Conservation (phyloP, 2,329 filamentous ascomycete genomes). For the Penicillium sp. region DNA sequence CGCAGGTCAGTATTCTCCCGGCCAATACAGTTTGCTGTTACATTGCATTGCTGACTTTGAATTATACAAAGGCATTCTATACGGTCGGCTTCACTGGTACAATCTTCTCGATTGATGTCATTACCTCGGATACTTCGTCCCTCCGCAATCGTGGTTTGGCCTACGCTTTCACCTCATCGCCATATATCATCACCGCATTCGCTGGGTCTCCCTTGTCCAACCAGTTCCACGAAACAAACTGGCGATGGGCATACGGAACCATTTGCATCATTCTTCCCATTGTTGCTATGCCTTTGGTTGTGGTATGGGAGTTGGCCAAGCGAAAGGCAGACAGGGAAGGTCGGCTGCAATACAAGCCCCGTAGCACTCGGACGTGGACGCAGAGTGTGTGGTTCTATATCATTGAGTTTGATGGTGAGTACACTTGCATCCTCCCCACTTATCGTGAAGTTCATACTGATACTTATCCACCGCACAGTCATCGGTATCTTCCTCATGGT, state of each 20-base stretch:
- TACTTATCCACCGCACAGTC: conserved; percentile 32
- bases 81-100: conserved; percentile 52
- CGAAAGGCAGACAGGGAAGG: conserved; percentile 59
- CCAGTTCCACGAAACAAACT: conserved; percentile 55
- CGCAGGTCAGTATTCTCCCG: conserved; percentile 47
- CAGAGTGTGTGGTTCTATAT: conserved; percentile 55
- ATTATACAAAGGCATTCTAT: conserved; percentile 34
- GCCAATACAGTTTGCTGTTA: too few relatives aligned
- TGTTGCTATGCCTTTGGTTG: conserved; percentile 57
- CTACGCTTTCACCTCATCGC: conserved; percentile 60
- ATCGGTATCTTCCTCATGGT: conserved; percentile 63
- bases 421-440: too few relatives aligned
- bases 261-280: conserved; percentile 63
- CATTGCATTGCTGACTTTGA: conserved; percentile 54
- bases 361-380: conserved; percentile 47
- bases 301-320: conserved; percentile 57
- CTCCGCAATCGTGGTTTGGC: conserved; percentile 63
- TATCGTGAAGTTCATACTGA: background rate
- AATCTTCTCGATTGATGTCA: conserved; percentile 25
- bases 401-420: conserved; percentile 61
- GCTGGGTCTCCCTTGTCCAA: conserved; percentile 56
- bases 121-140: conserved; percentile 58
- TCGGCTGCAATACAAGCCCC: conserved; percentile 42
- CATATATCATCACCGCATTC: conserved; percentile 56
- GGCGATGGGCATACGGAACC: conserved; percentile 64